Base-by-base conservation (phyloP, 73 alveolate species). In the Paramecium biaurelia region DNA sequence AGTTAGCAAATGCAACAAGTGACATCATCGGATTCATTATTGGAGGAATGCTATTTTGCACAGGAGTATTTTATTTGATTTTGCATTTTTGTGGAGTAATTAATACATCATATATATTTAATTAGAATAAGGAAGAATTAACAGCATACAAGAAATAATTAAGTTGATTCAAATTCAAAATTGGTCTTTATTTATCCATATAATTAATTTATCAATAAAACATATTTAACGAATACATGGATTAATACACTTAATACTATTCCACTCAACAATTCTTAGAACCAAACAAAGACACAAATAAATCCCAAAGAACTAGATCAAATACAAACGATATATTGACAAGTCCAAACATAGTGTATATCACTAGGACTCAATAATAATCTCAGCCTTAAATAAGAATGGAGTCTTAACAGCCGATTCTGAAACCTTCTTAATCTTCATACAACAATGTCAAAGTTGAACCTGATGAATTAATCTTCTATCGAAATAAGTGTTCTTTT, bases 11-110 rank as follows among this genome's bases (percentile, higher is more conserved):
- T 43, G 90, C 63, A 37, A 18, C 90, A 18, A 79, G 76, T 24
- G 70, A 79, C 30, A 79, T 79, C 0, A 43, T 79, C 14, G 90
- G 90, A 41, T 79, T 79, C 72, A 79, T 79, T 30, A 41, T 79
- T 11, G 90, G 90, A 20, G 90, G 37, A 12, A 12, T 79, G 74
- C 56, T 79, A 18, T 79, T 79, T 21, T 79, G 18, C 12, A 47
- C 74, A 21, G 90, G 90, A 14, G 42, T 2, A 11, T 42, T 79
- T 24, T 79, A 79, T 47, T 30, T 79, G 12, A 20, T 41, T 38
- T 45, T 79, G 30, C 90, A 79, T 79, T 79, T 79, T 45, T 79
- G 34, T 45, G 76, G 74, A 43, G 87, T 74, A 74, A 74, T 74
- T 35, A 74, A 28, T 74, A 23, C 18, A 74, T 34, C n/a, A 34